phyloP scores from a whole-genome alignment of 352 stramenopile species.

The Vaucheria bursata region DNA sequence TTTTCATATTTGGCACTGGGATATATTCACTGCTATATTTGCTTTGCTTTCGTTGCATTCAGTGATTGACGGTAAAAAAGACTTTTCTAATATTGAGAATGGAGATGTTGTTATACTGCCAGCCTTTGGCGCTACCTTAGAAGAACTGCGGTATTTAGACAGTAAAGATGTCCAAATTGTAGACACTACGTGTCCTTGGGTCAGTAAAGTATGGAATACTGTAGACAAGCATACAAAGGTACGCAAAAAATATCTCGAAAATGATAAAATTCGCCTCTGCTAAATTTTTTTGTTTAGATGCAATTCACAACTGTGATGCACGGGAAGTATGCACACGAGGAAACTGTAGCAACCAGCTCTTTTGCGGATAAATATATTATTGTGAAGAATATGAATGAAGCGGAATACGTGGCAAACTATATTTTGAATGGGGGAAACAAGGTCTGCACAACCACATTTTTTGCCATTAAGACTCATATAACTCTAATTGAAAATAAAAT shows the following conservation, averaged over 20 bases:
- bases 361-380: slow-evolving; percentile 69
- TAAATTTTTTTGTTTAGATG: slow-evolving; percentile 8
- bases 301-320: slow-evolving; percentile 67
- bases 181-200: slow-evolving; percentile 73
- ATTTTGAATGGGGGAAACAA: slow-evolving; percentile 66
- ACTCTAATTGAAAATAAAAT: too few species aligned
- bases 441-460: slow-evolving; percentile 21
- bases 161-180: slow-evolving; percentile 69
- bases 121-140: slow-evolving; percentile 64
- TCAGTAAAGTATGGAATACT: slow-evolving; percentile 74
- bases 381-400: slow-evolving; percentile 71
- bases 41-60: too few species aligned
- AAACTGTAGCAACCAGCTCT: slow-evolving; percentile 65
- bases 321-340: slow-evolving; percentile 70
- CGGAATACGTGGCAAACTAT: slow-evolving; percentile 68
- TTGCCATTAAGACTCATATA: too few species aligned
- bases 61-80: slow-evolving; percentile 58
- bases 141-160: slow-evolving; percentile 70
- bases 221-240: slow-evolving; percentile 65
- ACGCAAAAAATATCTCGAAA: slow-evolving; percentile 10
- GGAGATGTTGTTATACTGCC: slow-evolving; percentile 73
- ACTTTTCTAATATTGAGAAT: slow-evolving; percentile 59
- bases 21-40: too few species aligned
- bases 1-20: too few species aligned
- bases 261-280: not conserved